Evolutionary conservation across 2,329 filamentous ascomycete species (phyloP).

Genomic region (Penicillium freii): DNA sequence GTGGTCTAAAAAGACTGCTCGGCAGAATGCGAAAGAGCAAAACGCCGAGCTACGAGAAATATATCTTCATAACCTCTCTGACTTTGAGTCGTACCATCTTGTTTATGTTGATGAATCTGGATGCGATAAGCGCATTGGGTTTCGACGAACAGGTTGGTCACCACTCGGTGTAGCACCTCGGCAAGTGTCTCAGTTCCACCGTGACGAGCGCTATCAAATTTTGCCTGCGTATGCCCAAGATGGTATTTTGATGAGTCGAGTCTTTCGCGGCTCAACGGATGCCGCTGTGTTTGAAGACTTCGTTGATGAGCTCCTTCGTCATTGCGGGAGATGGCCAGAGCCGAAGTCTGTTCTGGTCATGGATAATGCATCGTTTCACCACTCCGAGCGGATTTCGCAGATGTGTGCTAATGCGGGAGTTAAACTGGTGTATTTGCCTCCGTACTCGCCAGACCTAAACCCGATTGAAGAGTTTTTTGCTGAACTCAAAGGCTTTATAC

Average conservation of each 20-base stretch:
- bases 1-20: conserved; percentile 25
- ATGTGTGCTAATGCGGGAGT: too few species aligned
- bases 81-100: conserved; percentile 14
- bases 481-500: neutral
- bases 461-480: too few species aligned
- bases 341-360: neutral
- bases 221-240: neutral
- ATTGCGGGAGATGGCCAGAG: neutral
- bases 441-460: too few species aligned
- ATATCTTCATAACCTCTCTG: conserved; percentile 35
- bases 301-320: neutral
- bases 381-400: too few species aligned
- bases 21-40: conserved; percentile 33
- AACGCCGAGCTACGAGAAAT: conserved; percentile 37
- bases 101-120: neutral
- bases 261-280: neutral
- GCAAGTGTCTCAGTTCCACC: neutral
- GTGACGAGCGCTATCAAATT: neutral
- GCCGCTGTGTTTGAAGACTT: neutral
- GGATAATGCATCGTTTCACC: too few species aligned
- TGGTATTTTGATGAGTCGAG: neutral
- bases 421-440: too few species aligned
- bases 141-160: neutral
- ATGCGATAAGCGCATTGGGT: neutral
- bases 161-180: conserved; percentile 19